These are phyloP conservation scores for Euphorbia schlechtendalii DNA, from an alignment of 441 rosid species.

Conservation along the genomic window DNA sequence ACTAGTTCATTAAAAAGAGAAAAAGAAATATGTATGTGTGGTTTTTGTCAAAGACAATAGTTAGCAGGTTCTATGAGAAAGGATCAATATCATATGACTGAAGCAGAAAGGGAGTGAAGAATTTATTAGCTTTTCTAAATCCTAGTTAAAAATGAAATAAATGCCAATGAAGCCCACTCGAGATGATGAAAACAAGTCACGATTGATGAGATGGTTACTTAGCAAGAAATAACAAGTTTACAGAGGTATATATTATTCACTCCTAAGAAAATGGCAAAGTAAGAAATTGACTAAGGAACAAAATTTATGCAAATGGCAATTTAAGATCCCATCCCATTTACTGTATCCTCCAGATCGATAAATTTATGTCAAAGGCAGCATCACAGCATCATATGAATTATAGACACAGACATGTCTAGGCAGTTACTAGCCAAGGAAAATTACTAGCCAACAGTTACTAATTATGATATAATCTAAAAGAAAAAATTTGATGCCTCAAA, in stretches of 20 bases:
- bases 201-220: neutral
- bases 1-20: neutral
- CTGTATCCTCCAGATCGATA: conserved; percentile 1
- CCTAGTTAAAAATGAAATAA: neutral
- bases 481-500: neutral
- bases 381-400: neutral
- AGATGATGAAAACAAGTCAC: neutral
- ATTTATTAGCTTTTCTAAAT: neutral
- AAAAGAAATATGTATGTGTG: neutral
- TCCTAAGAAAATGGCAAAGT: neutral
- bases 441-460: neutral
- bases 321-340: neutral
- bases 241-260: neutral
- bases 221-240: neutral
- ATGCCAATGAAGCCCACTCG: neutral
- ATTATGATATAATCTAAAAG: neutral
- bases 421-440: neutral
- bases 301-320: neutral
- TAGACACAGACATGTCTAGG: neutral
- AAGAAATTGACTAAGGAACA: neutral
- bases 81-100: neutral
- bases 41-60: neutral
- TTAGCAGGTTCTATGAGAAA: neutral
- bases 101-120: neutral
- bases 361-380: conserved; percentile 5